Conservation (phyloP, 371 early-diverging fungal species). For the Syncephalis plumigaleata region DNA sequence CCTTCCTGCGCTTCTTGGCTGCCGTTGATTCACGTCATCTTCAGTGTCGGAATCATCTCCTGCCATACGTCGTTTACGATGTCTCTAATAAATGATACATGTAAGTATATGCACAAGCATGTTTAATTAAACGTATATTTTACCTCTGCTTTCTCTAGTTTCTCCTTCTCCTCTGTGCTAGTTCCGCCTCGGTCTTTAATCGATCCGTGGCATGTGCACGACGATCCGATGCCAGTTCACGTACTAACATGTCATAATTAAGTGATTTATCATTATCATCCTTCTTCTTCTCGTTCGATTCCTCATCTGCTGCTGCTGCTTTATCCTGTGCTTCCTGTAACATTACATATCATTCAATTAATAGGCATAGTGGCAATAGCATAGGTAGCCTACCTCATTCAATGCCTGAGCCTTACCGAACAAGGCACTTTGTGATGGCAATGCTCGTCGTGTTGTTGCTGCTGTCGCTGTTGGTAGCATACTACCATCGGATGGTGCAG, state of each 20-base stretch:
- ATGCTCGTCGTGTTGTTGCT: slow-evolving; percentile 12
- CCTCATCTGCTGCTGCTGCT: too few relatives aligned
- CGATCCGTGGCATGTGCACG: slow-evolving; percentile 82
- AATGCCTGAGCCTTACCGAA: slow-evolving; percentile 3
- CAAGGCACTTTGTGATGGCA: slow-evolving; percentile 7
- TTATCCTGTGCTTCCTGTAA: too few relatives aligned
- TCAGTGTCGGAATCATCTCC: slow-evolving; percentile 53
- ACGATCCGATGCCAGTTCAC: slow-evolving; percentile 62
- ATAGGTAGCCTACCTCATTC: background rate
- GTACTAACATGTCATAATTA: slow-evolving; percentile 61
- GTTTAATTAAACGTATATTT: slow-evolving; percentile 1
- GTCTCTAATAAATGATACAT: slow-evolving; percentile 12
- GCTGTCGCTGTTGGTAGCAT: slow-evolving; percentile 3
- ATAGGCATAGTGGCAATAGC: background rate
- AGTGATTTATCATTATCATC: slow-evolving; percentile 14
- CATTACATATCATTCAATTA: background rate
- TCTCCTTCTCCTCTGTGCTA: slow-evolving; percentile 67
- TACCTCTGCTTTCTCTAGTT: slow-evolving; percentile 69
- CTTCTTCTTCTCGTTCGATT: slow-evolving; percentile 7
- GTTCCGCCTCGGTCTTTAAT: slow-evolving; percentile 84
- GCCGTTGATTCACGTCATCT: slow-evolving; percentile 13
- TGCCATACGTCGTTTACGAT: slow-evolving; percentile 75
- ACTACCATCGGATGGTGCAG: slow-evolving; percentile 1
- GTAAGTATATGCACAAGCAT: too few relatives aligned
- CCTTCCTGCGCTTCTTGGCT: slow-evolving; percentile 18